Evolutionary conservation across 345 rosid species (phyloP).

Genomic region (Aquilaria yunnanensis): DNA sequence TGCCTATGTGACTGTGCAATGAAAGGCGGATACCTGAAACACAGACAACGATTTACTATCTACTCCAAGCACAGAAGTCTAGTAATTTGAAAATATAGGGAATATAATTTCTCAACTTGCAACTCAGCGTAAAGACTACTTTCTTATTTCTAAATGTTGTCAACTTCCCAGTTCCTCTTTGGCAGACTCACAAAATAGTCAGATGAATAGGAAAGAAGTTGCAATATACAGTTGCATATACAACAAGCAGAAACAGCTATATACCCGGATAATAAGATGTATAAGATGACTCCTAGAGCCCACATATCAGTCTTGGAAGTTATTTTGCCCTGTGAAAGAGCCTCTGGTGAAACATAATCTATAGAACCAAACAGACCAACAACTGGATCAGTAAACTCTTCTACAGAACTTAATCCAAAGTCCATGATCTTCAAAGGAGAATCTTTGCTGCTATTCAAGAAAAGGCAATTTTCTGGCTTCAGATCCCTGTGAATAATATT

Average conservation of each 20-base stretch:
- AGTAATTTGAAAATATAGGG: too few relatives aligned
- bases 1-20: slow-evolving; percentile 54
- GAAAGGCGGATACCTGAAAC: slow-evolving; percentile 61
- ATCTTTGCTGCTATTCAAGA: slow-evolving; percentile 36
- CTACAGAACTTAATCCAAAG: slow-evolving; percentile 63
- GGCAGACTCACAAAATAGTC: too few relatives aligned
- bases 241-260: neutral
- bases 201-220: too few relatives aligned
- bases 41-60: neutral
- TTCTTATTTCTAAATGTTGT: too few relatives aligned
- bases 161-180: too few relatives aligned
- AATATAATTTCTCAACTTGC: too few relatives aligned
- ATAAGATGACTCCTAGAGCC: slow-evolving; percentile 61
- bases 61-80: too few relatives aligned
- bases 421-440: slow-evolving; percentile 70
- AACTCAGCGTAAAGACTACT: too few relatives aligned
- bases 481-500: slow-evolving; percentile 60
- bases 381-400: slow-evolving; percentile 56
- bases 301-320: slow-evolving; percentile 56
- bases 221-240: too few relatives aligned
- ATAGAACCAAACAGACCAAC: slow-evolving; percentile 67
- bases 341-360: slow-evolving; percentile 64
- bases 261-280: slow-evolving; percentile 58
- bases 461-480: slow-evolving; percentile 65
- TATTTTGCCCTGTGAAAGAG: slow-evolving; percentile 52